Evolutionary conservation across 306 rosid genomes (phyloP), one percentile per base, ranked within the genome.

Genomic region (Pyrus bretschneideri): DNA sequence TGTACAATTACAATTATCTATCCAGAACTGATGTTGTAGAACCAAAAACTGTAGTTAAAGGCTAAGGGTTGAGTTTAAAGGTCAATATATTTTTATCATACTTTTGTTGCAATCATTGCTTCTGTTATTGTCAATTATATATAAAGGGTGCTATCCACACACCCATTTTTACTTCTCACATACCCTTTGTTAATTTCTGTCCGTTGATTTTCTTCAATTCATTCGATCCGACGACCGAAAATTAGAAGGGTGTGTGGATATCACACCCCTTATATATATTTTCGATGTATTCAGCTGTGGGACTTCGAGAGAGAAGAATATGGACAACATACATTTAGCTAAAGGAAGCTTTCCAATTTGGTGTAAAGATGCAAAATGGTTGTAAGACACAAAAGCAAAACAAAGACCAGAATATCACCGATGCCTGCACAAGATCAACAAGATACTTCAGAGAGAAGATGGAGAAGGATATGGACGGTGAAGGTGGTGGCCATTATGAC

Each of bases 261-360:
- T 25, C 27, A 25, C 27, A 25, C 27, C 27, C 27, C 27, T 74
- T 33, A 33, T 33, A 33, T 33, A 77, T 62, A 31, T 73, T 72
- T 38, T 55, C 76, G 67, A 79, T 87, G 35, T 31, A 31, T 95
- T 72, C 97, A 95, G 75, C 83, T 93, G 73, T 95, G 99, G 97
- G 99, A 95, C 87, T 95, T 95, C 13, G 96, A 95, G 85, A 92
- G 98, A 8, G 98, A 95, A 81, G 99, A 95, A 75, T 97, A 95
- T 95, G 99, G 99, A 93, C 99, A 11, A 89, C 97, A 19, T 95
- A 95, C 91, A 95, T 92, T 46, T 93, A 95, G 73, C 98, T 92
- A 87, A 95, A 95, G 86, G 99, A 95, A 87, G 99, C 97, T 18
- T 95, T 92, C 82, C 97, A 95, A 86, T 95, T 95, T 61, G 99